Conservation (phyloP, 768 basidiomycete species). For the Tulasnella sp. region DNA sequence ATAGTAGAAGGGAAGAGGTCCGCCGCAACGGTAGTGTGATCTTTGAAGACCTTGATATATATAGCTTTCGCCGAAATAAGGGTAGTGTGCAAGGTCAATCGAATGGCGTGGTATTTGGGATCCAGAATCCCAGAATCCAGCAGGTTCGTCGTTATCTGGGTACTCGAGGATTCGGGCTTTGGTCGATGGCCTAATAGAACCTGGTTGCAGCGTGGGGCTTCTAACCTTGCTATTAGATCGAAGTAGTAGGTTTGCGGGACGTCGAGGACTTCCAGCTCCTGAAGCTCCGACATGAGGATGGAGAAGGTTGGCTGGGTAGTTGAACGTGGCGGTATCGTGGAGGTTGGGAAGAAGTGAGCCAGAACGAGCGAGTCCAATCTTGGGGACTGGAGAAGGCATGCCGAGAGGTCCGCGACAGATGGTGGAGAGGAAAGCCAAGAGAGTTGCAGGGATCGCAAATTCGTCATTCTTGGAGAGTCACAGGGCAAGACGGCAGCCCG, state of each 20-base stretch:
- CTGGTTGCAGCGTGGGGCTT: background rate
- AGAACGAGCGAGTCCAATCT: background rate
- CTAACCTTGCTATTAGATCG: background rate
- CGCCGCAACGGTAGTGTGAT: background rate
- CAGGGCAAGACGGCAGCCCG: background rate
- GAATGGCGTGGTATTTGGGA: background rate
- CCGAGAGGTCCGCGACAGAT: background rate
- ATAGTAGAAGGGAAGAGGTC: background rate
- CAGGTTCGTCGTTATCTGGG: background rate
- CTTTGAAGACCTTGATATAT: background rate
- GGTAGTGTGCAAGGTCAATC: background rate
- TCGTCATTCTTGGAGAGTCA: background rate
- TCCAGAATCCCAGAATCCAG: background rate
- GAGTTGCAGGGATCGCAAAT: background rate
- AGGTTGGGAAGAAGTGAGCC: background rate
- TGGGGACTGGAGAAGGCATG: background rate
- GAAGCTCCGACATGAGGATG: background rate
- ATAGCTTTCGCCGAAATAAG: background rate
- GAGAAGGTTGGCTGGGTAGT: background rate
- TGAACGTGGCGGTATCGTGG: background rate
- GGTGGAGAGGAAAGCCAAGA: background rate
- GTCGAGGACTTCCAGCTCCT: background rate
- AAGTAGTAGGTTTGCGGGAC: background rate
- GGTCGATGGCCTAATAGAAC: background rate
- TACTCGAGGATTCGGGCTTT: background rate